Percentiles rank a stretch among this genome's conserved stretches.
phyloP scores from a whole-genome alignment of 768 basidiomycete genomes.

The Tylopilus plumbeoviolaceoides region DNA sequence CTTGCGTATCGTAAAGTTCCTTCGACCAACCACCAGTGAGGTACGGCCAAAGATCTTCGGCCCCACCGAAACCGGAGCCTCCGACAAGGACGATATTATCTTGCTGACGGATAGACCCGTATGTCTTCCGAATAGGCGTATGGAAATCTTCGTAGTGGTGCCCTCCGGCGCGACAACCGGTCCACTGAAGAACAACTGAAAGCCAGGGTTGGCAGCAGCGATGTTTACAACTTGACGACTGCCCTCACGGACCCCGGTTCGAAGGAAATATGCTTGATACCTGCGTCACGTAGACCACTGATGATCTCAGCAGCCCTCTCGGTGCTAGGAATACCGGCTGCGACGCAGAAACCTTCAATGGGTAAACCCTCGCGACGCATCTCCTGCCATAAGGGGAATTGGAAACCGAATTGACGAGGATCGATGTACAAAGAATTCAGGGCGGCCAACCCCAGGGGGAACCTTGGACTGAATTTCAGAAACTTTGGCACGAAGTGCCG shows the following conservation, averaged over 20 bases:
- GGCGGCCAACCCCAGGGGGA: slow-evolving; percentile 84
- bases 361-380: slow-evolving; percentile 94
- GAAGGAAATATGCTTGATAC: slow-evolving; percentile 95
- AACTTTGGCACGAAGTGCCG: slow-evolving; percentile 85
- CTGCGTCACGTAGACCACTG: slow-evolving; percentile 68
- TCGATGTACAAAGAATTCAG: slow-evolving; percentile 98
- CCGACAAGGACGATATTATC: slow-evolving; percentile 86
- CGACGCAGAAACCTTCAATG: slow-evolving; percentile 98
- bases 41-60: slow-evolving; percentile 95
- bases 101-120: slow-evolving; percentile 84
- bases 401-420: slow-evolving; percentile 95
- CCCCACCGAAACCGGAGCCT: slow-evolving; percentile 94
- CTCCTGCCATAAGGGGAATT: slow-evolving; percentile 96
- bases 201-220: slow-evolving; percentile 88
- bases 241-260: slow-evolving; percentile 97
- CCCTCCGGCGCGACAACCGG: slow-evolving; percentile 98
- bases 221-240: slow-evolving; percentile 97
- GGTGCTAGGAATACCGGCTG: slow-evolving; percentile 93
- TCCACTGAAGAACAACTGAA: slow-evolving; percentile 99
- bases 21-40: slow-evolving; percentile 94
- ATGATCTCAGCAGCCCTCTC: slow-evolving; percentile 99
- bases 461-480: slow-evolving; percentile 86
- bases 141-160: slow-evolving; percentile 99
- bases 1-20: slow-evolving; percentile 73
- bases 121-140: slow-evolving; percentile 88